Evolutionary conservation across 176 grass and related monocot genomes (phyloP).

Genomic region (Triticum timopheevii): DNA sequence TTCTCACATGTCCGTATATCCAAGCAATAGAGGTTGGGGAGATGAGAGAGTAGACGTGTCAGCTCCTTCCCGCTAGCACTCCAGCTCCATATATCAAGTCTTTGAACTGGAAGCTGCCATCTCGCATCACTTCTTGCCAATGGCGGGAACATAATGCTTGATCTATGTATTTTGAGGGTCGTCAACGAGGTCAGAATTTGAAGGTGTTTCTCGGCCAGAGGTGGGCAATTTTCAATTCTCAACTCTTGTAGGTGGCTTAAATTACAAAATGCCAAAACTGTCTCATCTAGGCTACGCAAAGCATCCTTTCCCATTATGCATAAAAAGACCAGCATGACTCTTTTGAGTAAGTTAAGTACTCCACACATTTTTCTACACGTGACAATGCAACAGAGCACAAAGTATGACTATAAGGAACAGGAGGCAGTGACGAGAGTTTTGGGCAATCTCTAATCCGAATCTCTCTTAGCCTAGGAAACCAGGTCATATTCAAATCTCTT

Average conservation of each 20-base stretch:
- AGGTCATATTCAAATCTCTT: background rate
- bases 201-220: background rate
- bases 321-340: background rate
- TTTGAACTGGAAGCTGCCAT: too few relatives aligned
- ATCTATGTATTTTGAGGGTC: fast-evolving
- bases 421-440: background rate
- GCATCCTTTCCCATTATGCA: background rate
- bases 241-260: background rate
- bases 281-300: background rate
- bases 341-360: fast-evolving
- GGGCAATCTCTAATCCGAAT: fast-evolving
- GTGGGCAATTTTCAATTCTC: background rate
- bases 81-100: too few relatives aligned
- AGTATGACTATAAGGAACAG: background rate
- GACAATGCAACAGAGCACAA: background rate
- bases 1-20: too few relatives aligned
- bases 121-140: too few relatives aligned
- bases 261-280: background rate
- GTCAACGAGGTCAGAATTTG: background rate
- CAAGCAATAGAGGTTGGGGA: too few relatives aligned
- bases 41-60: too few relatives aligned
- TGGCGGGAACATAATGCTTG: background rate
- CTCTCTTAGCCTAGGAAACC: background rate
- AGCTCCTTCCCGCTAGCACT: too few relatives aligned
- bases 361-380: background rate